Evolutionary conservation across 2,329 filamentous ascomycete species (phyloP).

Genomic region (Ophiostoma triangulosporum): DNA sequence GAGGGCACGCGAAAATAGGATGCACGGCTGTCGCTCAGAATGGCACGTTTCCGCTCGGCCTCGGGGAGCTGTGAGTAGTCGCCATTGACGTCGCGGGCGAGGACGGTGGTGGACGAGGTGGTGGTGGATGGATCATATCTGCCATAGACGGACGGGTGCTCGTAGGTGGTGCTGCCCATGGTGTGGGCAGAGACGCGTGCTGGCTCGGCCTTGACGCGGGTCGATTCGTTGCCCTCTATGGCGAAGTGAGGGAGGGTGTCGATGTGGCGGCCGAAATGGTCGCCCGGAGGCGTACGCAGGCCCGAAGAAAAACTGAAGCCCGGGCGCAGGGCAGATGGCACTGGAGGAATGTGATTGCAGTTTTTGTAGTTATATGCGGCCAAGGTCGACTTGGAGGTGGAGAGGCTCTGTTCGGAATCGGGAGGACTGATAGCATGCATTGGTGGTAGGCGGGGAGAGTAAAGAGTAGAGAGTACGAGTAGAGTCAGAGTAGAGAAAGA

Average conservation of each 20-base stretch:
- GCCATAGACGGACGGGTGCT: not conserved
- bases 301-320: not conserved
- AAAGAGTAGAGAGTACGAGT: not conserved
- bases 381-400: not conserved
- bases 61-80: constrained; percentile 10
- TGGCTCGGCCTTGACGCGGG: not conserved
- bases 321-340: not conserved
- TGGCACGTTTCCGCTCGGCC: constrained; percentile 13
- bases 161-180: not conserved
- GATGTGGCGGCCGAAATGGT: not conserved
- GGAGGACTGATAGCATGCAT: not conserved
- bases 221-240: not conserved
- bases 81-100: not conserved
- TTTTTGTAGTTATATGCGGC: not conserved
- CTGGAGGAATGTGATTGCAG: not conserved
- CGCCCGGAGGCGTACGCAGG: not conserved
- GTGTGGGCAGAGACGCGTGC: not conserved
- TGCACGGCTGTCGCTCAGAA: constrained; percentile 12
- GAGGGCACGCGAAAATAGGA: constrained; percentile 4
- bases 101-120: not conserved
- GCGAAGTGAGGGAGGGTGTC: not conserved
- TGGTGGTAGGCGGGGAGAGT: not conserved
- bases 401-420: not conserved
- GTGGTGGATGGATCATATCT: not conserved
- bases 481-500: not conserved